These are phyloP conservation scores for Murraya paniculata DNA, from an alignment of 345 rosid species.

Conservation along the genomic window DNA sequence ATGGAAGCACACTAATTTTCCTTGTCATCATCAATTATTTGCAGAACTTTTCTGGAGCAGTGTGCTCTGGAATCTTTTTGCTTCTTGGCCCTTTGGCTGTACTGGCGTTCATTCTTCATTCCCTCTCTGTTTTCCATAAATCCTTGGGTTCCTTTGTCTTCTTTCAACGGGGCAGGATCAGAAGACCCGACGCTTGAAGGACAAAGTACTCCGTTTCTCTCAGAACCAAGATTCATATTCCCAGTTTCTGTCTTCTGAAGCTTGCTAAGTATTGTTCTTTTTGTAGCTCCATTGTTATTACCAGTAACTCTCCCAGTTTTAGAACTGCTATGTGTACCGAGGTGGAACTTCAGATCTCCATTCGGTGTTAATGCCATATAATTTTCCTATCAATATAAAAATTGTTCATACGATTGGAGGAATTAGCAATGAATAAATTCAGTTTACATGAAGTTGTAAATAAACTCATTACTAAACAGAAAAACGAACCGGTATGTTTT, in stretches of 20 bases:
- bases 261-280: slow-evolving; percentile 14
- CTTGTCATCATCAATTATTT: slow-evolving; percentile 14
- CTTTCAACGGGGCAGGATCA: not conserved
- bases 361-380: slow-evolving; percentile 11
- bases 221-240: slow-evolving; percentile 9
- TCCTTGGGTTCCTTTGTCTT: not conserved
- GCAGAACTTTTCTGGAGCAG: not conserved
- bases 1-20: slow-evolving; percentile 24
- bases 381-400: slow-evolving; percentile 20
- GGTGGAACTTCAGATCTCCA: slow-evolving; percentile 21
- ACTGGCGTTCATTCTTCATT: not conserved
- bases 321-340: slow-evolving; percentile 13
- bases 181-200: not conserved
- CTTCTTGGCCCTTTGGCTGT: slow-evolving; percentile 19
- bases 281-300: slow-evolving; percentile 11
- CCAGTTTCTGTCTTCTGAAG: slow-evolving; percentile 13
- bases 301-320: not conserved
- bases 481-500: not conserved
- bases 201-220: not conserved
- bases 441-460: not conserved
- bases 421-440: not conserved
- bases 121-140: not conserved
- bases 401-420: not conserved
- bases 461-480: not conserved
- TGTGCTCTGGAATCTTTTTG: not conserved